Percentiles rank a stretch among this genome's conserved stretches.
phyloP scores from a whole-genome alignment of 208 protist genomes.

The Perkinsela sp. region DNA sequence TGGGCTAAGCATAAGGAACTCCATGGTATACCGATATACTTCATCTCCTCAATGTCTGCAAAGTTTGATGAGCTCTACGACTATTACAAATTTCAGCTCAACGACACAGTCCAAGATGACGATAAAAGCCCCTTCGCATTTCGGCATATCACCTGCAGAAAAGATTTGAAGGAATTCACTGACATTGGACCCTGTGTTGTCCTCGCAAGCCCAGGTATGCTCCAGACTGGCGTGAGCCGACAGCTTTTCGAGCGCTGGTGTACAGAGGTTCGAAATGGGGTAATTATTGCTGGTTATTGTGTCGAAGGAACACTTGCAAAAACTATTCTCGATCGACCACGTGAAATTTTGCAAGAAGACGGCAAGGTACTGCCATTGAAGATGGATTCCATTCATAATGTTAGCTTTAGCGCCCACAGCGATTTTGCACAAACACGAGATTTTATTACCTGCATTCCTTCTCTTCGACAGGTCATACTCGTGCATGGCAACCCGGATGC shows the following conservation, averaged over 20 bases:
- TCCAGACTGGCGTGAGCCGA: conserved; percentile 83
- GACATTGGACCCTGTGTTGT: conserved; percentile 74
- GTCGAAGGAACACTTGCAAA: conserved; percentile 89
- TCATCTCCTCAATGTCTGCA: conserved; percentile 84
- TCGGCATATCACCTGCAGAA: conserved; percentile 75
- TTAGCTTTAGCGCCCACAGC: conserved; percentile 89
- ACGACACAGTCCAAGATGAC: conserved; percentile 66
- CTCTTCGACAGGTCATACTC: conserved; percentile 59
- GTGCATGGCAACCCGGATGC: conserved; percentile 80
- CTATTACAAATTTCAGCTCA: conserved; percentile 91
- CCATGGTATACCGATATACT: conserved; percentile 91
- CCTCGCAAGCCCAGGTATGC: conserved; percentile 77
- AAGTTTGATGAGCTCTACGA: conserved; percentile 90
- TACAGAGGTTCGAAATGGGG: conserved; percentile 69
- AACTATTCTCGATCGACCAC: conserved; percentile 37
- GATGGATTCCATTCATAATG: conserved; percentile 63
- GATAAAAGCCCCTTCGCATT: conserved; percentile 88
- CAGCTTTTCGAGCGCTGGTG: conserved; percentile 95
- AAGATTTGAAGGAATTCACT: conserved; percentile 61
- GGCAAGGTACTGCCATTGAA: conserved; percentile 59
- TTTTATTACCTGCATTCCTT: conserved; percentile 39
- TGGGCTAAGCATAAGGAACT: conserved; percentile 85
- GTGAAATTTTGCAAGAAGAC: conserved; percentile 55
- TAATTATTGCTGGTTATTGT: conserved; percentile 86
- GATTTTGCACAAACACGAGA: conserved; percentile 72